phyloP scores from a whole-genome alignment of 1,284 basidiomycete species.

The Neonothopanus nambi region DNA sequence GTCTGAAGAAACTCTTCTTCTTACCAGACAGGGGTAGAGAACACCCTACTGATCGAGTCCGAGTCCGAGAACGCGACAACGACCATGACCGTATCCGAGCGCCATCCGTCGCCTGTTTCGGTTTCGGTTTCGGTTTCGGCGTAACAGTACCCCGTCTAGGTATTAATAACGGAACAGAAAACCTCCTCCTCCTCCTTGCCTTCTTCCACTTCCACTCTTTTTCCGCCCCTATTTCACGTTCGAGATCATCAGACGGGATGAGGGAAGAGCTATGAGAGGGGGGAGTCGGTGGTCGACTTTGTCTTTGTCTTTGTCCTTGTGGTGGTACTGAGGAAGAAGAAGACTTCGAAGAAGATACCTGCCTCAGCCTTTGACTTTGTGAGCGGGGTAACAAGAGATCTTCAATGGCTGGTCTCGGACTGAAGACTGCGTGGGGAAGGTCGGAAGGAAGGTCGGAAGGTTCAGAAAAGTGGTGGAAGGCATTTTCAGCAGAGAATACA shows the following conservation, averaged over 20 bases:
- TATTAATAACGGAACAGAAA: not conserved
- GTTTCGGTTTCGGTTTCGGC: no score
- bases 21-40: no score
- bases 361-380: conserved; percentile 4
- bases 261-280: not conserved
- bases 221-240: not conserved
- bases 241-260: not conserved
- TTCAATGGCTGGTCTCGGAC: conserved; percentile 2
- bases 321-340: no score
- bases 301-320: no score
- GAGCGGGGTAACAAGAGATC: not conserved
- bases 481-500: not conserved
- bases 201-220: no score
- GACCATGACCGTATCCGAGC: no score
- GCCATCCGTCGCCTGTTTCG: no score
- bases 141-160: not conserved
- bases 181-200: not conserved
- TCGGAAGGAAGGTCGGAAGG: no score
- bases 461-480: not conserved
- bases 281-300: not conserved
- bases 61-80: no score
- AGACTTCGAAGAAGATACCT: not conserved
- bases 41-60: no score
- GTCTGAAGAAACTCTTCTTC: not conserved
- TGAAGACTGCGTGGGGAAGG: not conserved